Evolutionary conservation across 768 basidiomycete genomes (phyloP).

Genomic region (Russula brevipes): DNA sequence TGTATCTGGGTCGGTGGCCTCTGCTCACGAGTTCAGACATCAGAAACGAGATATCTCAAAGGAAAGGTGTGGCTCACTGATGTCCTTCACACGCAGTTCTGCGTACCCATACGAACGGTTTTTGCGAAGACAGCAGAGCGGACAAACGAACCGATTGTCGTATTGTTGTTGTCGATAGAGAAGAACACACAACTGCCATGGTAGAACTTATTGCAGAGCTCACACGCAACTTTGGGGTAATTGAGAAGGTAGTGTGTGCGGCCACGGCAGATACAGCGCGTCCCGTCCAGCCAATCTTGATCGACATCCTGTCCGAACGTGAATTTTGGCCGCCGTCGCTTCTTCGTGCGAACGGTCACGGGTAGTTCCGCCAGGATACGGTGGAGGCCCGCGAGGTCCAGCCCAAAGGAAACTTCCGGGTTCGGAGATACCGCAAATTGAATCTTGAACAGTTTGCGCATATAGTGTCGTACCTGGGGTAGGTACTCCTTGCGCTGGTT

Average conservation of each 20-base stretch:
- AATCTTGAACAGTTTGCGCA: conserved; percentile 86
- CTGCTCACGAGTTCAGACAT: conserved; percentile 31
- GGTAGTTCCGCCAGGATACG: conserved; percentile 72
- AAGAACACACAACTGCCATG: conserved; percentile 76
- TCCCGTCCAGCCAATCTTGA: conserved; percentile 65
- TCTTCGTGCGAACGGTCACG: conserved; percentile 41
- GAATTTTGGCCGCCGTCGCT: conserved; percentile 61
- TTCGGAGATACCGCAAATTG: conserved; percentile 84
- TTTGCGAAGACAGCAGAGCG: conserved; percentile 73
- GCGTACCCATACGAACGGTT: conserved; percentile 66
- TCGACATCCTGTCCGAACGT: conserved; percentile 75
- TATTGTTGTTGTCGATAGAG: conserved; percentile 41
- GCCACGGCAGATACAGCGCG: conserved; percentile 77
- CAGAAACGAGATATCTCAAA: not conserved
- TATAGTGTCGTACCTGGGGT: conserved; percentile 80
- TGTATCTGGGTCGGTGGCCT: conserved; percentile 46
- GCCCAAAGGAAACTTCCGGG: conserved; percentile 73
- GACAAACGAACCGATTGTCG: conserved; percentile 55
- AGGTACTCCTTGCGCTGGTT: conserved; percentile 76
- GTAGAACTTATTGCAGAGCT: conserved; percentile 58
- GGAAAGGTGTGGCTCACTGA: conserved; percentile 39
- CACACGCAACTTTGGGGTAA: conserved; percentile 63
- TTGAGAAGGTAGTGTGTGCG: conserved; percentile 54
- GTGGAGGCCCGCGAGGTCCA: conserved; percentile 78
- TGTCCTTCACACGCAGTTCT: conserved; percentile 66